A percentile compares a stretch with the other conserved stretches of the same genome.
phyloP scores from a whole-genome alignment of 768 basidiomycete genomes.

The Kwoniella shandongensis region DNA sequence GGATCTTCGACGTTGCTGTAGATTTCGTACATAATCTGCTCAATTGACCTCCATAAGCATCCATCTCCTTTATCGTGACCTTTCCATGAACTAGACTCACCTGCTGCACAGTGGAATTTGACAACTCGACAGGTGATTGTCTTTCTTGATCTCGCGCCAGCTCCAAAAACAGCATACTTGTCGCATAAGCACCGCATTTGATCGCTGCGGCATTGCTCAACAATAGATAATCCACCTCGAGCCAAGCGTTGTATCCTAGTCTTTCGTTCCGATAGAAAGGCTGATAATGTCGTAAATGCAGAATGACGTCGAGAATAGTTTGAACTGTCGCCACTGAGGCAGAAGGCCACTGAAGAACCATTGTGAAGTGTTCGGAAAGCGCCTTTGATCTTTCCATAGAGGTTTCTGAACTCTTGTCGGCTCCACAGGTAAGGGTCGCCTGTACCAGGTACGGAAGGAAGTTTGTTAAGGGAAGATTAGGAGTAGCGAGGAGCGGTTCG shows the following conservation, averaged over 20 bases:
- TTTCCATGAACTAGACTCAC: no score
- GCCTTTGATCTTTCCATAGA: not conserved
- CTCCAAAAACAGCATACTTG: constrained; percentile 85
- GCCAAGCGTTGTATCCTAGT: constrained; percentile 61
- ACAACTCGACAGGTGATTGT: not conserved
- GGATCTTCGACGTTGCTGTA: constrained; percentile 96
- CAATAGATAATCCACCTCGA: constrained; percentile 70
- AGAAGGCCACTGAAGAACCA: constrained; percentile 57
- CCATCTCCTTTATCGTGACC: no score
- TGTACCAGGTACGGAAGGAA: constrained; percentile 76
- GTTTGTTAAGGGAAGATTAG: constrained; percentile 64
- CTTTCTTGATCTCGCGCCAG: constrained; percentile 63
- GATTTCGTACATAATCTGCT: constrained; percentile 76
- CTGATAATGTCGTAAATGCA: constrained; percentile 74
- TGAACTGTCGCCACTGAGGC: constrained; percentile 57
- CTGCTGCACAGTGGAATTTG: constrained; percentile 26
- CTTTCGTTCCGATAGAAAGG: constrained; percentile 53
- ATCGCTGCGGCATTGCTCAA: constrained; percentile 73
- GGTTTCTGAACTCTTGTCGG: constrained; percentile 1
- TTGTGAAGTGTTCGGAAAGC: constrained; percentile 63
- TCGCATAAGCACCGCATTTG: constrained; percentile 78
- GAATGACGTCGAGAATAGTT: constrained; percentile 67
- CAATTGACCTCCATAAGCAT: not conserved
- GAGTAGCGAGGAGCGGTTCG: constrained; percentile 60
- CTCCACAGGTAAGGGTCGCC: constrained; percentile 57